Percentiles rank a stretch among this genome's conserved stretches.
phyloP scores from a whole-genome alignment of 768 basidiomycete species.

The Neoboletus magnificus region DNA sequence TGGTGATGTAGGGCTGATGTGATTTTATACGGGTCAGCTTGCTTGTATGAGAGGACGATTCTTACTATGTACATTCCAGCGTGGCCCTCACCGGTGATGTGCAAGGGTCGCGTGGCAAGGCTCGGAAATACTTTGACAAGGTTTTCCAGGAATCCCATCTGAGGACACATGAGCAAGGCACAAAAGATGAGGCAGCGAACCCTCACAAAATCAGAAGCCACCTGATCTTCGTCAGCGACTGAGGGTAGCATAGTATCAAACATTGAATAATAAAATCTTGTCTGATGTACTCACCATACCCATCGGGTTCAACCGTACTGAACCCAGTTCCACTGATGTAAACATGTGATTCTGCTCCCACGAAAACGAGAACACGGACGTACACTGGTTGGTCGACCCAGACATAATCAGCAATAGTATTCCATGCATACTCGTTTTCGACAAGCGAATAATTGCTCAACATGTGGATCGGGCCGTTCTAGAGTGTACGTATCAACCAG shows the following conservation, averaged over 20 bases:
- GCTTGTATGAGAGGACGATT: constrained; percentile 26
- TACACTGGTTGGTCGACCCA: constrained; percentile 72
- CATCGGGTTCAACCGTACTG: constrained; percentile 56
- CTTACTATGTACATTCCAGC: constrained; percentile 66
- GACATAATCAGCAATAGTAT: not conserved
- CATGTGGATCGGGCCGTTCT: no score
- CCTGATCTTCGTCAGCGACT: constrained; percentile 59
- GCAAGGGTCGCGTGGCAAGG: constrained; percentile 59
- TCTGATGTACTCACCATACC: constrained; percentile 43
- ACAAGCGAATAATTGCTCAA: no score
- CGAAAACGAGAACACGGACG: not conserved
- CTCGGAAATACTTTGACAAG: no score
- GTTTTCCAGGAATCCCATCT: constrained; percentile 69
- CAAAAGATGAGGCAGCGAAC: constrained; percentile 26
- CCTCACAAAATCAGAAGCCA: constrained; percentile 48
- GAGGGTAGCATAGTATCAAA: constrained; percentile 9
- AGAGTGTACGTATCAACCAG: no score
- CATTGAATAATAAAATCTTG: not conserved
- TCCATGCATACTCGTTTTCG: no score
- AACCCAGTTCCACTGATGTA: constrained; percentile 51
- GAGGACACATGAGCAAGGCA: not conserved
- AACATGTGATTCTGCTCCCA: not conserved
- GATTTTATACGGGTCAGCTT: not conserved
- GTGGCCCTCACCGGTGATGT: constrained; percentile 74
- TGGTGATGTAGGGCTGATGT: constrained; percentile 70